Conservation (phyloP, 2,329 filamentous ascomycete genomes). For the Spiromastix sp. region DNA sequence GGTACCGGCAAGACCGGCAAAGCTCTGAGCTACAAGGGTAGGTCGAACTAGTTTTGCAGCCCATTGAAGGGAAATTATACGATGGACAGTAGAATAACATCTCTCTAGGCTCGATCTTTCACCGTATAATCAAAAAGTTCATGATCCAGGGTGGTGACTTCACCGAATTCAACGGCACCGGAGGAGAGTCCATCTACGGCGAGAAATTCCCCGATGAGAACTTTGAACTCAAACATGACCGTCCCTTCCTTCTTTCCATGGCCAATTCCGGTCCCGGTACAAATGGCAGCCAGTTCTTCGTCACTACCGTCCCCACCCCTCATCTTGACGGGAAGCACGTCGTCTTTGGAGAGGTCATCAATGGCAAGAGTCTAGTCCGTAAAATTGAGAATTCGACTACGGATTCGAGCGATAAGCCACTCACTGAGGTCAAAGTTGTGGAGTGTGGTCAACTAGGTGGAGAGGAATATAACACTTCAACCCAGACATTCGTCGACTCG, state of each 20-base stretch:
- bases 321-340: conserved; percentile 96
- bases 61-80: not conserved
- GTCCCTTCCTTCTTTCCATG: conserved; percentile 92
- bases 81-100: conserved; percentile 5
- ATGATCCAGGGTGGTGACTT: conserved; percentile 99
- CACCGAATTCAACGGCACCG: conserved; percentile 86
- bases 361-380: conserved; percentile 82
- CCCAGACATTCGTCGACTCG: conserved; percentile 60
- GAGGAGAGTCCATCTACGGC: conserved; percentile 94
- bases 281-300: conserved; percentile 97
- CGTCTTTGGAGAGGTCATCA: conserved; percentile 89
- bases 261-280: conserved; percentile 92
- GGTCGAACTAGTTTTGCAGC: conserved; percentile 7
- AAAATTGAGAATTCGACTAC: conserved; percentile 79
- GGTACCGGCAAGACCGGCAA: conserved; percentile 74
- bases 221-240: conserved; percentile 83
- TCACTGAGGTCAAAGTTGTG: conserved; percentile 59
- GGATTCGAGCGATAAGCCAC: conserved; percentile 65
- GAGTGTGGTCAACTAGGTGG: conserved; percentile 81
- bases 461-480: conserved; percentile 55
- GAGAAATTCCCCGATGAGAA: conserved; percentile 97
- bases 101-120: conserved; percentile 66
- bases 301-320: conserved; percentile 89
- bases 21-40: conserved; percentile 78
- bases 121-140: conserved; percentile 96